A percentile compares a stretch with the other conserved stretches of the same genome.
Evolutionary conservation across 331 rosid genomes (phyloP).

Genomic region (Arachis monticola): DNA sequence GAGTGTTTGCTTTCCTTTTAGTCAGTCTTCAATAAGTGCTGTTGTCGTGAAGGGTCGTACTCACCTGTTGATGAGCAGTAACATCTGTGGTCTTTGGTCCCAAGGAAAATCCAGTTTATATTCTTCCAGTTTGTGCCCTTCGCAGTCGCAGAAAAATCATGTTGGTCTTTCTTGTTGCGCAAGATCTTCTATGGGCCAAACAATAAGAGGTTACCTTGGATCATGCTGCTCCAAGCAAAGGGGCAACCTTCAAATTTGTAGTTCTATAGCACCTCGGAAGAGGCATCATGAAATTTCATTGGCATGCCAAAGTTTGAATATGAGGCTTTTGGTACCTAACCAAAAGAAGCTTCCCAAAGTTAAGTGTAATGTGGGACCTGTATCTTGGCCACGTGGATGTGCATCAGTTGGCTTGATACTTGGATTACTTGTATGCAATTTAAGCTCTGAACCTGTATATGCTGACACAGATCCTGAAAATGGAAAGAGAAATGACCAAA

Average conservation of each 20-base stretch:
- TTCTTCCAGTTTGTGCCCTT: conserved; percentile 45
- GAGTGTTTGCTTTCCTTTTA: conserved; percentile 52
- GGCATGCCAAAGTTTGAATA: conserved; percentile 56
- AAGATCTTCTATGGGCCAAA: conserved; percentile 52
- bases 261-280: conserved; percentile 46
- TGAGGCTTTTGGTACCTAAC: conserved; percentile 61
- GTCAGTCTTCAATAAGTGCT: conserved; percentile 53
- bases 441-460: conserved; percentile 54
- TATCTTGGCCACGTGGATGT: conserved; percentile 61
- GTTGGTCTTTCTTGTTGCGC: conserved; percentile 45
- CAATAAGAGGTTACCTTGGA: conserved; percentile 51
- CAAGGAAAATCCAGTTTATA: conserved; percentile 52
- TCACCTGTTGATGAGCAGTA: conserved; percentile 66
- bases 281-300: conserved; percentile 58
- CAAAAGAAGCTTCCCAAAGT: conserved; percentile 56
- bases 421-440: conserved; percentile 67
- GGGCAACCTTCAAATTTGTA: conserved; percentile 39
- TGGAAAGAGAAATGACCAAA: conserved; percentile 43
- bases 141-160: conserved; percentile 49
- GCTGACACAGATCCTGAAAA: conserved; percentile 55
- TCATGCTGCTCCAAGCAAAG: conserved; percentile 60
- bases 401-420: conserved; percentile 71
- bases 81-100: conserved; percentile 54
- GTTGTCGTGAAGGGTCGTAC: conserved; percentile 52
- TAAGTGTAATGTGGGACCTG: conserved; percentile 53